These are phyloP conservation scores for Heliosperma pusillum DNA, from an alignment of 148 eudicot genomes.

Conservation along the genomic window DNA sequence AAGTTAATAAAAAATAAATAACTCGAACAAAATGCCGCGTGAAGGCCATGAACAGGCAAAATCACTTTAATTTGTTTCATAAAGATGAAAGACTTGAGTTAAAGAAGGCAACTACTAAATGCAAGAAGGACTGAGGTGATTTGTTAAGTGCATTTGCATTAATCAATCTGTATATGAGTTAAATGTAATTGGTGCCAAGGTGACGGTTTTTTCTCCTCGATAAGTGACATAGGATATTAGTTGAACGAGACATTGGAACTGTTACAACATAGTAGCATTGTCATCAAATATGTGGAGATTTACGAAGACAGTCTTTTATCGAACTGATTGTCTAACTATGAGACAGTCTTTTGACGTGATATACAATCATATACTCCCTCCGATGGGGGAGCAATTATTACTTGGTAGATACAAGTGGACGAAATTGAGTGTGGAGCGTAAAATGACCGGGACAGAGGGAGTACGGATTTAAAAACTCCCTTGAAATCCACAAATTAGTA, in stretches of 20 bases:
- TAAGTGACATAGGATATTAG: too few relatives aligned
- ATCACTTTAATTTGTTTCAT: neutral
- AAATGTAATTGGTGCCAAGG: too few relatives aligned
- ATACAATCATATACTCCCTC: too few relatives aligned
- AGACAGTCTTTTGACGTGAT: too few relatives aligned
- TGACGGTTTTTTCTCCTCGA: too few relatives aligned
- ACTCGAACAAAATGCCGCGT: neutral
- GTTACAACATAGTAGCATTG: too few relatives aligned
- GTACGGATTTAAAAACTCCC: neutral
- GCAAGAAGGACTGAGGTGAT: neutral
- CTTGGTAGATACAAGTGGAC: too few relatives aligned
- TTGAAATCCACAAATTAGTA: neutral
- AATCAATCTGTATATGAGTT: neutral
- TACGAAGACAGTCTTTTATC: neutral
- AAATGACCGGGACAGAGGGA: too few relatives aligned
- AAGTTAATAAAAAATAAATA: neutral
- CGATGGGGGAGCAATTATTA: too few relatives aligned
- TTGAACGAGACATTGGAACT: too few relatives aligned
- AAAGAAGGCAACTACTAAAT: neutral
- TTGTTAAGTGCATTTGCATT: neutral
- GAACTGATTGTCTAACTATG: neutral
- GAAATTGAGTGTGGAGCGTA: too few relatives aligned
- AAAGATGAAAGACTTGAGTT: neutral
- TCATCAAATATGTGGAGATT: too few relatives aligned
- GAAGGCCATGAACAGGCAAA: neutral